Conservation (phyloP, 1,284 basidiomycete genomes). For the Sporisorium reilianum region DNA sequence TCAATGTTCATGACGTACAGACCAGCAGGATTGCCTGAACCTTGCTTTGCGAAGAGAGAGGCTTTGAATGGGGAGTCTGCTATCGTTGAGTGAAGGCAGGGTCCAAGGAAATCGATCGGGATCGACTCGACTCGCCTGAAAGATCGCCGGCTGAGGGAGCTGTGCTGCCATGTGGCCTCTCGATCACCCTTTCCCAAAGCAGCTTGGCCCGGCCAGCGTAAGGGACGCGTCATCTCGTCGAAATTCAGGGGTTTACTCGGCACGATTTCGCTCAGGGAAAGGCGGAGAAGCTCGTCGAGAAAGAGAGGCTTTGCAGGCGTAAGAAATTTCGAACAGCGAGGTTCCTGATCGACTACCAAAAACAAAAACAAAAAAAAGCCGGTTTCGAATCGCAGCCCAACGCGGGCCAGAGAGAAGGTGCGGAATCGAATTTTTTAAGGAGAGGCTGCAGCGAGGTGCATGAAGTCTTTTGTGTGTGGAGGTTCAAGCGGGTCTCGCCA, state of each 20-base stretch:
- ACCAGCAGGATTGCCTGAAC: neutral
- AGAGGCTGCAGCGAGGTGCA: neutral
- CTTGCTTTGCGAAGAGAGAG: no score
- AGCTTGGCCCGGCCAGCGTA: neutral
- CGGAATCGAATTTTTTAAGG: neutral
- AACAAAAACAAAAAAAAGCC: neutral
- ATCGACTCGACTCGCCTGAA: neutral
- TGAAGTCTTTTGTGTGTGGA: conserved; percentile 13
- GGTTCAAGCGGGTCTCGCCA: conserved; percentile 16
- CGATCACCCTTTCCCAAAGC: conserved; percentile 4
- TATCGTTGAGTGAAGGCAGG: no score
- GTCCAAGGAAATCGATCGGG: conserved; percentile 5
- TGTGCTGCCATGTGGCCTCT: conserved; percentile 5
- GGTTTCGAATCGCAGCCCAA: neutral
- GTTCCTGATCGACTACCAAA: conserved; percentile 8
- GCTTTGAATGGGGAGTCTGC: no score
- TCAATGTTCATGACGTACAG: conserved; percentile 5
- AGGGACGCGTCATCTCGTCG: conserved; percentile 6
- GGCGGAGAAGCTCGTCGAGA: neutral
- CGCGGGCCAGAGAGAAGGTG: neutral
- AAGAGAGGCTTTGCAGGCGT: neutral
- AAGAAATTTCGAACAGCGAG: neutral
- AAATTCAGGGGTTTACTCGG: conserved; percentile 4
- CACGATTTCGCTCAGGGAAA: no score
- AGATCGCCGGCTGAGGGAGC: no score